Evolutionary conservation across 345 rosid genomes (phyloP), one percentile per base, ranked within the genome.

Genomic region (Microthlaspi erraticum): DNA sequence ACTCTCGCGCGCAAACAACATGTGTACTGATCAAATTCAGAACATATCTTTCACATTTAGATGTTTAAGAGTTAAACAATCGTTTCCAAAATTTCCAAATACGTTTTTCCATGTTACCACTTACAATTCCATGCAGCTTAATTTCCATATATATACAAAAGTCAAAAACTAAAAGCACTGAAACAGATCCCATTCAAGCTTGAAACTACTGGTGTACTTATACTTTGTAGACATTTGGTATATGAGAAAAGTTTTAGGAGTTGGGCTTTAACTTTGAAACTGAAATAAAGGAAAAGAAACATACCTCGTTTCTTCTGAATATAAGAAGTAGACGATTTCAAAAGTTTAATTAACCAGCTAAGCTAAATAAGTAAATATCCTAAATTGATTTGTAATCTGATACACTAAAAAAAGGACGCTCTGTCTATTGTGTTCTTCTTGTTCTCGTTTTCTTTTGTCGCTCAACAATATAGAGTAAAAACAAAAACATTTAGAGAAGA

Each of bases 361-460:
- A 8, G 6, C 7, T 59, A 23, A 37, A 70, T 14, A 43, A 23
- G 5, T 59, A 23, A 37, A 70, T 14, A 43, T 16, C 32, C 68
- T 14, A 42, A 50, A 19, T 34, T 54, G 45, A 13, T 55, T 6
- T 17, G 55, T 18, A 43, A 9, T 43, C 48, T 44, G 18, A 31
- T 64, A 56, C 48, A 13, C 18, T 10, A 7, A 5, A 29, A 46
- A 14, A 17, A 37, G 38, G 6, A 56, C 23, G 12, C 45, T 39
- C 11, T 42, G 1, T 55, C 59, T 53, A 37, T 34, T 31, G 52
- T 64, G 66, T 55, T n/a, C 14, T 50, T 66, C 37, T 71, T 60
- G 48, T 51, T 67, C 57, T 52, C 14, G n/a, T 43, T 66, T 57
- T 74, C 50, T 42, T 43, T 66, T 59, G 42, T 52, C 50, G 36